Evolutionary conservation across 2,329 filamentous ascomycete genomes (phyloP).

Genomic region (Stagonosporopsis vannaccii): DNA sequence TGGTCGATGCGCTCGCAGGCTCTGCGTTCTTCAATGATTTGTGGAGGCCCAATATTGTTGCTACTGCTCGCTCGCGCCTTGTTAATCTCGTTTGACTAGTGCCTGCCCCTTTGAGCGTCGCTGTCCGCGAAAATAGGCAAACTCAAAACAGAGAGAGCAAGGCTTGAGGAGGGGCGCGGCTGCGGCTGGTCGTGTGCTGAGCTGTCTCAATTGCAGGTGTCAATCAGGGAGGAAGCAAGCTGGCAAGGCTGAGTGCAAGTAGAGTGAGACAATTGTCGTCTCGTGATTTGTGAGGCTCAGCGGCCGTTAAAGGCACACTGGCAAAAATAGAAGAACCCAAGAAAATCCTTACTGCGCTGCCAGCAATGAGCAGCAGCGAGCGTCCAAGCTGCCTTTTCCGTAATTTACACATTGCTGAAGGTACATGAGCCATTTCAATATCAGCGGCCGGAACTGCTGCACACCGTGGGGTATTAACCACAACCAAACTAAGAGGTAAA

Average conservation of each 20-base stretch:
- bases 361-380: slow-evolving; percentile 36
- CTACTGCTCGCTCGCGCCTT: slow-evolving; percentile 26
- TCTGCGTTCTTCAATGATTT: slow-evolving; percentile 10
- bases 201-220: neutral
- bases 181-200: neutral
- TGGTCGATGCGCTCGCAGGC: neutral
- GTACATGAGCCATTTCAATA: slow-evolving; percentile 43
- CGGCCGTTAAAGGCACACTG: slow-evolving; percentile 30
- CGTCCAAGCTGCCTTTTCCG: slow-evolving; percentile 33
- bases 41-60: slow-evolving; percentile 24
- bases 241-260: slow-evolving; percentile 9
- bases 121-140: slow-evolving; percentile 12
- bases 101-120: slow-evolving; percentile 18
- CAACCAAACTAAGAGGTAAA: slow-evolving; percentile 38
- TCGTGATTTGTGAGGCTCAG: slow-evolving; percentile 39
- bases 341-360: slow-evolving; percentile 38
- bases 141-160: slow-evolving; percentile 9
- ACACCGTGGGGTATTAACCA: slow-evolving; percentile 49
- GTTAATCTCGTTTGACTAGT: slow-evolving; percentile 36
- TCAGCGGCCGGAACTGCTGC: slow-evolving; percentile 40
- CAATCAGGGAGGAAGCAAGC: neutral
- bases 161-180: neutral
- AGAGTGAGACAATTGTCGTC: slow-evolving; percentile 33
- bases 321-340: slow-evolving; percentile 25
- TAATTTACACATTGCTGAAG: slow-evolving; percentile 52